Evolutionary conservation across 441 rosid species (phyloP), one percentile per base, ranked within the genome.

Genomic region (Dalechampia spathulata): DNA sequence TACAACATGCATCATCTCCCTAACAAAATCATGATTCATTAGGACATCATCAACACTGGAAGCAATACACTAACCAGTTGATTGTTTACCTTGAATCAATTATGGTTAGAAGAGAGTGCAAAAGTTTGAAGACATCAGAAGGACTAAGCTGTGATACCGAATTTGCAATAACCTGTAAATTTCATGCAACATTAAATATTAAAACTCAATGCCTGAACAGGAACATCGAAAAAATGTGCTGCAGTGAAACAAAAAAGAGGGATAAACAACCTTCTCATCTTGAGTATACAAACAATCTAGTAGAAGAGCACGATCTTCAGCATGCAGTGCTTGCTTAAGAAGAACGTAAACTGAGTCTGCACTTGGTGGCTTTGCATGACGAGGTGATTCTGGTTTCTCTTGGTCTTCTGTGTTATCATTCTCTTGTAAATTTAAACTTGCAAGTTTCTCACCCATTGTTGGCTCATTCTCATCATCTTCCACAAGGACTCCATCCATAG

Each of bases 361-460:
- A 13, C 82, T 85, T 22, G 98, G 93, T 62, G 86, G 90, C 77
- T 80, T 83, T 27, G 60, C 58, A 6, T 1, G 64, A 67, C 72
- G 63, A 52, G 73, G 52, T 47, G 67, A 56, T 23, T 64, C 90
- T 47, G 54, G 42, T 57, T 57, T 41, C 59, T 75, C 75, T 20
- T 19, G 49, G 69, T 6, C 62, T 51, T 25, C 69, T 60, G 58
- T 23, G 39, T 70, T 63, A 27, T 61, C 77, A 39, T 54, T 68
- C 19, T 74, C 74, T 43, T 72, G 60, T 57, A 85, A 59, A 63
- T 73, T 77, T 57, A 90, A 76, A 67, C 71, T 69, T 49, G 72
- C 86, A 37, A 93, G 86, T 60, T 81, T 87, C 70, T 93, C 97
- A 42, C 93, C 97, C 77, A 93, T 90, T 20, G 97, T 90, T 6